Evolutionary conservation across 108 stramenopile species (phyloP).

Genomic region (Nitzschia palea): DNA sequence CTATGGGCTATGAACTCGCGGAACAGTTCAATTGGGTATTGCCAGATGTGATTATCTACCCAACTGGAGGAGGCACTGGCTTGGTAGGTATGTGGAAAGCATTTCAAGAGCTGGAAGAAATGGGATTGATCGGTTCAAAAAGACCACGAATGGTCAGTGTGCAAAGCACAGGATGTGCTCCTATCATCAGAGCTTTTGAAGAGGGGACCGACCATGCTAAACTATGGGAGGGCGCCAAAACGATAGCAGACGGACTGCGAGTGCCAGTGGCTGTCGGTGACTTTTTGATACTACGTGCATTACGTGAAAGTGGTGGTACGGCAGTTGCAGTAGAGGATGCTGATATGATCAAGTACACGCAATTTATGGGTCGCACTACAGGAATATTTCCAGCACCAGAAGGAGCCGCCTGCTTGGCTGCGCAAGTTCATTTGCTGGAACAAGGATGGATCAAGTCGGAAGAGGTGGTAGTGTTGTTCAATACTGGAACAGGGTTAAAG

Average conservation of each 20-base stretch:
- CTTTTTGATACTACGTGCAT: slow-evolving; percentile 18
- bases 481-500: slow-evolving; percentile 15
- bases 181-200: slow-evolving; percentile 35
- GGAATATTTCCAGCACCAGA: slow-evolving; percentile 25
- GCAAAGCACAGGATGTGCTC: slow-evolving; percentile 15
- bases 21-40: slow-evolving; percentile 27
- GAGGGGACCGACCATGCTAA: slow-evolving; percentile 18
- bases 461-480: slow-evolving; percentile 26
- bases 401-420: slow-evolving; percentile 27
- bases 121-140: slow-evolving; percentile 28
- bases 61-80: slow-evolving; percentile 35
- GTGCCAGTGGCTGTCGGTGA: slow-evolving; percentile 33
- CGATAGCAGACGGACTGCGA: slow-evolving; percentile 14
- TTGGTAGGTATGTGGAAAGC: slow-evolving; percentile 38
- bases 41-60: slow-evolving; percentile 33
- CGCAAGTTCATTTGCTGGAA: slow-evolving; percentile 9
- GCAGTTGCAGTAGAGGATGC: slow-evolving; percentile 22
- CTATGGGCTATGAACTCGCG: slow-evolving; percentile 30
- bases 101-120: slow-evolving; percentile 18
- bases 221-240: slow-evolving; percentile 24
- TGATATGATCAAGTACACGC: slow-evolving; percentile 17
- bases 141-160: slow-evolving; percentile 27
- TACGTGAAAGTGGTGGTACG: slow-evolving; percentile 22
- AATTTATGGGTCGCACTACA: slow-evolving; percentile 8
- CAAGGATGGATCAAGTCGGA: slow-evolving; percentile 11